Evolutionary conservation across 106 monocot species (phyloP), one percentile per base, ranked within the genome.

Genomic region (Xerophyta viscosa): DNA sequence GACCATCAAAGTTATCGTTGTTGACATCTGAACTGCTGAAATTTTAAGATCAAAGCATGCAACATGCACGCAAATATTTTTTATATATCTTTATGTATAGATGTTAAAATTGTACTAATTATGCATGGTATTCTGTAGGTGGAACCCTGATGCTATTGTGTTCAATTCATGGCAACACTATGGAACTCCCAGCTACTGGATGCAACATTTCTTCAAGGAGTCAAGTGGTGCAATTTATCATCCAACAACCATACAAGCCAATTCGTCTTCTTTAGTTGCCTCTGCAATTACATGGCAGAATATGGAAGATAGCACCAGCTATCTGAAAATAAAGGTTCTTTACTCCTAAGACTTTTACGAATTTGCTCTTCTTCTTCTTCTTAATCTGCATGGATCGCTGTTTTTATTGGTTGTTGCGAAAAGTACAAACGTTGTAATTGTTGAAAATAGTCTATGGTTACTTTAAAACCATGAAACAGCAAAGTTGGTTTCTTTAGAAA

Each of bases 131-230:
- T 60, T 31, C 20, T 50, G 11, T 46, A 85, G 96, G 37, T 96
- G 78, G 65, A 89, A 62, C 56, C 96, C 96, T 15, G 89, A 96
- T 71, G 84, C 96, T 15, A 86, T 96, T 48, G 88, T 89, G 31
- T 96, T 89, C 31, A 79, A 96, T 72, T 84, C 96, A 55, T 76
- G 80, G 78, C 84, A 85, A 65, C 70, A 76, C 8, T 96, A 75
- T 37, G 96, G 89, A 59, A 89, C 89, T 27, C 96, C 96, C 5
- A 96, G 81, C 61, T 96, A 96, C 56, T 96, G 96, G 96, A 75
- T 96, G 85, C 89, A 89, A 41, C 96, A 86, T 0, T 82, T 96
- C 39, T 96, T 96, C 53, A 76, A 65, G 67, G 70, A 85, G 46
- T 96, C 89, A 42, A 81, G 68, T 43, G 88, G 85, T 37, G 84